These are phyloP conservation scores for Trametes coccinea DNA, from an alignment of 768 basidiomycete species.

Conservation along the genomic window DNA sequence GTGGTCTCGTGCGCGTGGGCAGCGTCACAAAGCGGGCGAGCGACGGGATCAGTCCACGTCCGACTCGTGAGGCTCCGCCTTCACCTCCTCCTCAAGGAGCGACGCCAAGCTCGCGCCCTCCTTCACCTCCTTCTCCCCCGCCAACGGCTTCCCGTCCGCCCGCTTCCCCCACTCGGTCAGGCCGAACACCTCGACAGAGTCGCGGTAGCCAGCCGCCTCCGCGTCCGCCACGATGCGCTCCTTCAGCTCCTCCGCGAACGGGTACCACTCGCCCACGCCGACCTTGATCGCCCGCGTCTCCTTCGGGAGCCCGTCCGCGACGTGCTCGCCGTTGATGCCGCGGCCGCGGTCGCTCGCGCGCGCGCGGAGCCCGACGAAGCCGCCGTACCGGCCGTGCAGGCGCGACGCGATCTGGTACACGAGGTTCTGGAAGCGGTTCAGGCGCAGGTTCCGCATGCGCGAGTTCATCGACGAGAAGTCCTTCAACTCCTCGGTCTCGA, in stretches of 20 bases:
- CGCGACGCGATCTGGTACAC: constrained; percentile 31
- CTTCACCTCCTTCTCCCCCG: neutral
- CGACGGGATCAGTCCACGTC: neutral
- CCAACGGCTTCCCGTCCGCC: constrained; percentile 26
- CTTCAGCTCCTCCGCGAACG: constrained; percentile 26
- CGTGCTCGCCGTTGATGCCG: constrained; percentile 40
- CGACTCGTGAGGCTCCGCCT: neutral
- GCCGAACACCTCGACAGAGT: constrained; percentile 30
- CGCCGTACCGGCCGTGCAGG: constrained; percentile 40
- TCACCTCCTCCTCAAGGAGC: neutral
- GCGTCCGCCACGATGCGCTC: constrained; percentile 21
- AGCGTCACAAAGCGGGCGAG: too few relatives aligned
- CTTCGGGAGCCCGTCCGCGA: constrained; percentile 33
- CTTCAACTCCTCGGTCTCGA: constrained; percentile 38
- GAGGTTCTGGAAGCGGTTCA: constrained; percentile 37
- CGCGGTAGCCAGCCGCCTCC: constrained; percentile 22
- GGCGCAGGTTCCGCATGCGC: constrained; percentile 38
- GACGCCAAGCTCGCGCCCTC: neutral
- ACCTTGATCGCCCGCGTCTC: constrained; percentile 37
- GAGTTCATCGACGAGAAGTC: constrained; percentile 32
- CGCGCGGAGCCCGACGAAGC: constrained; percentile 40
- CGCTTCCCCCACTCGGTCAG: constrained; percentile 29
- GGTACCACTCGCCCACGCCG: constrained; percentile 38
- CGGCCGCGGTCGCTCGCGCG: constrained; percentile 33
- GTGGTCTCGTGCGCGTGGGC: too few relatives aligned